phyloP scores from a whole-genome alignment of 2,329 filamentous ascomycete species.

The Fusarium sp. region DNA sequence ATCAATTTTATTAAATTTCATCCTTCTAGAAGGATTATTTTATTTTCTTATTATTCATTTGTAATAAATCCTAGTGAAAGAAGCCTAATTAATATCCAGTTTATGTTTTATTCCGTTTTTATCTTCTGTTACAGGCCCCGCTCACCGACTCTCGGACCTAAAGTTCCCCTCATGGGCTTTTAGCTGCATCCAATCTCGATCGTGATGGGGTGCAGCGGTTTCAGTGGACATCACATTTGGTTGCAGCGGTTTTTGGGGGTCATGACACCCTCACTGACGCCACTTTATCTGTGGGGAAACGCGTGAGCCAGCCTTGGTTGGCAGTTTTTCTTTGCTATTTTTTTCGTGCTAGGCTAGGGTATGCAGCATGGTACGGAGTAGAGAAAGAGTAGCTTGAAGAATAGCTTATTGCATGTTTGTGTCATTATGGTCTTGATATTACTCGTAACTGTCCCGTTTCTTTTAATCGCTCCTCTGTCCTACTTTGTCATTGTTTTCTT shows the following conservation, averaged over 20 bases:
- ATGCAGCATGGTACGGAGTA: too few species aligned
- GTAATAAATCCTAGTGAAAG: too few species aligned
- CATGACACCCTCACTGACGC: slow-evolving; percentile 33
- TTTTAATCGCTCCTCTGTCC: slow-evolving; percentile 18
- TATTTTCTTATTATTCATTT: too few species aligned
- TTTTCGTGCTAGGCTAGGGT: slow-evolving; percentile 22
- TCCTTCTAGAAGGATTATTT: too few species aligned
- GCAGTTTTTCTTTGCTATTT: not conserved
- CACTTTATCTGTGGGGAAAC: slow-evolving; percentile 46
- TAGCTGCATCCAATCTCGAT: slow-evolving; percentile 37
- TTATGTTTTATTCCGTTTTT: too few species aligned
- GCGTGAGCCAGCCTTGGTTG: slow-evolving; percentile 39
- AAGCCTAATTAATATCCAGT: too few species aligned
- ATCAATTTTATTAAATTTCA: too few species aligned
- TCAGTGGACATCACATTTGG: slow-evolving; percentile 4
- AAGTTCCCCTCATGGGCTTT: slow-evolving; percentile 37
- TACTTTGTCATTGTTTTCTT: slow-evolving; percentile 18
- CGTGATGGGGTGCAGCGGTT: slow-evolving; percentile 14
- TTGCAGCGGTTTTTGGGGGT: slow-evolving; percentile 21
- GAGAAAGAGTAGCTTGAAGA: not conserved
- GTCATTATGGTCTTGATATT: slow-evolving; percentile 24
- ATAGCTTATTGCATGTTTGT: not conserved
- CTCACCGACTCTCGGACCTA: slow-evolving; percentile 45
- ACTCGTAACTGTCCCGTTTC: slow-evolving; percentile 18
- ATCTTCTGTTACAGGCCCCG: not conserved